Conservation (phyloP, 2,329 filamentous ascomycete species). For the Emergomyces pasteurianus region DNA sequence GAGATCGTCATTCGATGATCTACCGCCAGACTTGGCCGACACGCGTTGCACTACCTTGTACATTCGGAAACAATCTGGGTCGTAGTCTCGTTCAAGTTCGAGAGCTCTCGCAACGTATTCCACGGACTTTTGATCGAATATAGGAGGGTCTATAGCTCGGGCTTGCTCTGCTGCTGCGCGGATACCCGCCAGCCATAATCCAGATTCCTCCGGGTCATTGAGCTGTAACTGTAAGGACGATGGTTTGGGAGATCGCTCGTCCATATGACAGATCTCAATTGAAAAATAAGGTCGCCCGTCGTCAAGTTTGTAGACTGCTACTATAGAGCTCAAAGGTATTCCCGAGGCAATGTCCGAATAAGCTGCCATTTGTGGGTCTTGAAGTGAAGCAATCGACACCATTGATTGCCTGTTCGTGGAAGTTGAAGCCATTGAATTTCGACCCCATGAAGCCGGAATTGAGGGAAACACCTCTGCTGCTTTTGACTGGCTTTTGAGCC, state of each 20-base stretch:
- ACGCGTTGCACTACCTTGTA: conserved; percentile 57
- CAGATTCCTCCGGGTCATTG: conserved; percentile 51
- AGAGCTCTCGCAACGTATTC: conserved; percentile 51
- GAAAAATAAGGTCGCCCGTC: conserved; percentile 55
- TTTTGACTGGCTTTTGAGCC: conserved; percentile 56
- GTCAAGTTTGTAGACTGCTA: conserved; percentile 55
- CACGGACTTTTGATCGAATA: conserved; percentile 47
- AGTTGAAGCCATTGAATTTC: conserved; percentile 30
- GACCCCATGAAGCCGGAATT: conserved; percentile 32
- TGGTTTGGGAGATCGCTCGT: conserved; percentile 48
- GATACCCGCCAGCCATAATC: conserved; percentile 53
- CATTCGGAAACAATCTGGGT: conserved; percentile 53
- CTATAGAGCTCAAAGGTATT: conserved; percentile 52
- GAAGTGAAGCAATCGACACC: conserved; percentile 48
- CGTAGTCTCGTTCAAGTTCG: conserved; percentile 56
- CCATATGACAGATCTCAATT: conserved; percentile 55
- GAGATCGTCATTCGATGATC: conserved; percentile 54
- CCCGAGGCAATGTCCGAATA: conserved; percentile 43
- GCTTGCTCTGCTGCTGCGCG: conserved; percentile 47
- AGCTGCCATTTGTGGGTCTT: conserved; percentile 48
- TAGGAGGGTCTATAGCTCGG: conserved; percentile 39
- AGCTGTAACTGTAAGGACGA: conserved; percentile 54
- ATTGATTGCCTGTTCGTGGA: conserved; percentile 41
- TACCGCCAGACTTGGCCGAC: conserved; percentile 41
- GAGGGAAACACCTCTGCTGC: conserved; percentile 51